Evolutionary conservation across 495 filamentous ascomycete species (phyloP).

Genomic region (Patellaria atrata): DNA sequence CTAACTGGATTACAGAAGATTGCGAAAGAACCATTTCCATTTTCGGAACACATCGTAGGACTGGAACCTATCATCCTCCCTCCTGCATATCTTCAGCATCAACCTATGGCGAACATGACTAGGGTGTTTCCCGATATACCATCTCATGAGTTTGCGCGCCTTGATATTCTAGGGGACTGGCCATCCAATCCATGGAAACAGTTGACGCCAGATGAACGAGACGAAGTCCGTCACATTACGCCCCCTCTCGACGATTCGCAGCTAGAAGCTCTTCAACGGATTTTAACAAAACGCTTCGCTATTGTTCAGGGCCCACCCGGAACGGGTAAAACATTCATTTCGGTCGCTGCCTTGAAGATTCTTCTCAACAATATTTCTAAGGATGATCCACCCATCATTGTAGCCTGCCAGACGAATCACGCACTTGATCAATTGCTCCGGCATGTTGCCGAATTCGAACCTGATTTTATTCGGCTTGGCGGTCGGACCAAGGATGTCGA

Average conservation of each 20-base stretch:
- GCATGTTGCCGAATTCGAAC: slow-evolving; percentile 49
- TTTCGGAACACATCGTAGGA: slow-evolving; percentile 45
- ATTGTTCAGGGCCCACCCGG: slow-evolving; percentile 88
- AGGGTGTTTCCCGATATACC: slow-evolving; percentile 21
- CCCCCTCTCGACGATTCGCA: slow-evolving; percentile 56
- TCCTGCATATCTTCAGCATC: slow-evolving; percentile 35
- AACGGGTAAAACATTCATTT: slow-evolving; percentile 76
- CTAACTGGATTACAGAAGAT: slow-evolving; percentile 63
- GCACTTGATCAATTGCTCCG: slow-evolving; percentile 74
- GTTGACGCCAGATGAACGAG: no score
- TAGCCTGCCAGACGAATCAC: slow-evolving; percentile 86
- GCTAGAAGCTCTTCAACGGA: slow-evolving; percentile 47
- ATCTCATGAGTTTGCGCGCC: slow-evolving; percentile 22
- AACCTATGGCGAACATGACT: slow-evolving; percentile 35
- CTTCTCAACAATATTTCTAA: slow-evolving; percentile 47
- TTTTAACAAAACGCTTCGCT: slow-evolving; percentile 57
- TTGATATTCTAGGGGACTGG: slow-evolving; percentile 38
- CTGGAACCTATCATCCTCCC: slow-evolving; percentile 32
- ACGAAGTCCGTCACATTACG: slow-evolving; percentile 4
- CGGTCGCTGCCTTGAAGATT: slow-evolving; percentile 53
- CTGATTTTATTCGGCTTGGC: slow-evolving; percentile 64
- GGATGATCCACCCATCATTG: slow-evolving; percentile 55
- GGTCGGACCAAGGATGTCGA: slow-evolving; percentile 51
- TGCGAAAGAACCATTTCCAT: slow-evolving; percentile 43
- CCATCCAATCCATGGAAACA: no score